Evolutionary conservation across 2,329 filamentous ascomycete genomes (phyloP), one percentile per base, ranked within the genome.

Genomic region (Aspergillus uvarum): DNA sequence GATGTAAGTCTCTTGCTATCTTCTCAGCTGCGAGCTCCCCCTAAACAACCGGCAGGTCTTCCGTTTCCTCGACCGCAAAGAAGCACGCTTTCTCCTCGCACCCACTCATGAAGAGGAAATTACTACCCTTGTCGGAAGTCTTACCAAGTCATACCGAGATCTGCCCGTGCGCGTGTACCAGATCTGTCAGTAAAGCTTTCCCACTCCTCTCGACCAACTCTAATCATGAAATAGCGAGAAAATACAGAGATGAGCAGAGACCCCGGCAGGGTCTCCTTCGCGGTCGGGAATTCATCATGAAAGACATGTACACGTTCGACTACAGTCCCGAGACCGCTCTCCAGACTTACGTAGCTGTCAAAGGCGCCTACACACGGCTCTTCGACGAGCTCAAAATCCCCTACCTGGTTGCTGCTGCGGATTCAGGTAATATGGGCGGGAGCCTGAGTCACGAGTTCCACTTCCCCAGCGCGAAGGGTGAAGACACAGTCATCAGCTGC

Each of bases 71-170:
- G 95, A 98, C 75, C 86, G 95, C 58, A 95, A 90, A 74, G 85
- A 89, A 6, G 80, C 84, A 0, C 82, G 84, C 4, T 91, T 91
- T 63, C 82, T 99, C 31, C 83, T 99, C 4, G 89, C 92, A 1
- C 95, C 95, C 0, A 99, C 95, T 0, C 95, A 99, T 63, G 95
- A 99, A 72, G 95, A 99, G 74, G 95, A 99, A 72, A 95, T 99
- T 67, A 99, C 95, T 0, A 80, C 83, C 0, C 80, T 99, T 2
- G 90, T 97, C 1, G 85, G 87, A 4, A 84, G 83, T 58, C 84
- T 88, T 16, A 81, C 93, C 1, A 86, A 87, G 47, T 96, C 93
- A 0, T 94, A 96, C 73, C 94, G 92, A 70, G 88, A 91, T 49
- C 81, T 98, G 8, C 95, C 95, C 0, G 74, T 98, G 24, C 85